These are phyloP conservation scores for Triangularia verruculosa DNA, from an alignment of 2,329 filamentous ascomycete species.

Conservation along the genomic window DNA sequence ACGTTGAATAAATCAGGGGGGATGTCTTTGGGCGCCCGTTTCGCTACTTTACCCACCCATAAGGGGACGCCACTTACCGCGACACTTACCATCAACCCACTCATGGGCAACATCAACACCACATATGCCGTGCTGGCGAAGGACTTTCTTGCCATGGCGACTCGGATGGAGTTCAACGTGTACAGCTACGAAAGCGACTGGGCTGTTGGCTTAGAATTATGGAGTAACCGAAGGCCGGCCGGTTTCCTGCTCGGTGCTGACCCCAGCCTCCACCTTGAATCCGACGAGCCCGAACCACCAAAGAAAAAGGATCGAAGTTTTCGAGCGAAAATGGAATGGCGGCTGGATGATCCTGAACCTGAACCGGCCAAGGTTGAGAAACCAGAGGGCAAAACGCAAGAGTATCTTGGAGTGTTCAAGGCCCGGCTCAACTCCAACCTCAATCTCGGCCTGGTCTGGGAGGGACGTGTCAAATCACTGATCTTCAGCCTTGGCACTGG, in stretches of 20 bases:
- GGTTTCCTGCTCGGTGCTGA: conserved; percentile 36
- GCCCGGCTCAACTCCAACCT: conserved; percentile 85
- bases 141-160: conserved; percentile 77
- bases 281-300: conserved; percentile 18
- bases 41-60: conserved; percentile 78
- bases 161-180: conserved; percentile 93
- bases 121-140: conserved; percentile 91
- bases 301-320: conserved; percentile 41
- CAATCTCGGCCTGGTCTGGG: conserved; percentile 84
- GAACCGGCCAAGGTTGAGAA: conserved; percentile 5
- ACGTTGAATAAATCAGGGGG: conserved; percentile 91
- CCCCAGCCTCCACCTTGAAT: conserved; percentile 25
- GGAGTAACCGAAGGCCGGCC: conserved; percentile 61
- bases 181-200: conserved; percentile 97
- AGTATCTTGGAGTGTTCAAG: conserved; percentile 84
- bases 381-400: conserved; percentile 41
- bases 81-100: conserved; percentile 85
- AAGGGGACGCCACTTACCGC: conserved; percentile 89
- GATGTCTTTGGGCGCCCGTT: conserved; percentile 82
- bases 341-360: conserved; percentile 39
- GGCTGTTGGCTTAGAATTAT: conserved; percentile 87
- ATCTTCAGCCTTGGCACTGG: conserved; percentile 87
- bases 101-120: conserved; percentile 90
- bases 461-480: conserved; percentile 86
- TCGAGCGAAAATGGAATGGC: conserved; percentile 50